Evolutionary conservation across 768 basidiomycete genomes (phyloP).

Genomic region (Podaxis rugospora): DNA sequence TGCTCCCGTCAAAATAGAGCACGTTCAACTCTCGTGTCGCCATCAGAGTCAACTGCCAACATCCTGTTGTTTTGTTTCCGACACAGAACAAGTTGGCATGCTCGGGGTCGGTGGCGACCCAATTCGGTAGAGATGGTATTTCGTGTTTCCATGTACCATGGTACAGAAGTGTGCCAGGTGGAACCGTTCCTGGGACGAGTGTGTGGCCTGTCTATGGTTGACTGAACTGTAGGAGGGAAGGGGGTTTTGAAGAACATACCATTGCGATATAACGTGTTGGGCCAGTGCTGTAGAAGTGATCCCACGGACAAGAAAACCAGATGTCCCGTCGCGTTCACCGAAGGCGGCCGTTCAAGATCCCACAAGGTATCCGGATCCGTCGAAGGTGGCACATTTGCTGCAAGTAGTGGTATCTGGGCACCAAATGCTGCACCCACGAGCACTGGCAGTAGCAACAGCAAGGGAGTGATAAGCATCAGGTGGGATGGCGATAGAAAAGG

Average conservation of each 20-base stretch:
- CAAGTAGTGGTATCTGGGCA: not conserved
- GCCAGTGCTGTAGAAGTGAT: not conserved
- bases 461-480: not conserved
- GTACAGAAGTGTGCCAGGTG: not conserved
- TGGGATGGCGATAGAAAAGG: not conserved
- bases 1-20: conserved; percentile 50
- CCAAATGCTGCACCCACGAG: not conserved
- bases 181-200: not conserved
- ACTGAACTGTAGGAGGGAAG: not conserved
- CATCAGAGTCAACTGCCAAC: conserved; percentile 39
- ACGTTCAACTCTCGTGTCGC: conserved; percentile 36
- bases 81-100: not conserved
- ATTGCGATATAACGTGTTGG: not conserved
- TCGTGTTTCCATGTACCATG: not conserved
- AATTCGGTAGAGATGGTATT: not conserved
- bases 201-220: not conserved
- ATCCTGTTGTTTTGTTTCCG: conserved; percentile 15
- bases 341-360: not conserved
- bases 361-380: not conserved
- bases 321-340: not conserved
- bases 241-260: not conserved
- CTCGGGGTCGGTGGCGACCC: conserved; percentile 10
- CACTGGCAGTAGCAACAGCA: not conserved
- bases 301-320: not conserved
- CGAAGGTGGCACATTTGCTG: not conserved